These are phyloP conservation scores for Oryza australiensis DNA, from an alignment of 176 grass and related monocot species.

Conservation along the genomic window DNA sequence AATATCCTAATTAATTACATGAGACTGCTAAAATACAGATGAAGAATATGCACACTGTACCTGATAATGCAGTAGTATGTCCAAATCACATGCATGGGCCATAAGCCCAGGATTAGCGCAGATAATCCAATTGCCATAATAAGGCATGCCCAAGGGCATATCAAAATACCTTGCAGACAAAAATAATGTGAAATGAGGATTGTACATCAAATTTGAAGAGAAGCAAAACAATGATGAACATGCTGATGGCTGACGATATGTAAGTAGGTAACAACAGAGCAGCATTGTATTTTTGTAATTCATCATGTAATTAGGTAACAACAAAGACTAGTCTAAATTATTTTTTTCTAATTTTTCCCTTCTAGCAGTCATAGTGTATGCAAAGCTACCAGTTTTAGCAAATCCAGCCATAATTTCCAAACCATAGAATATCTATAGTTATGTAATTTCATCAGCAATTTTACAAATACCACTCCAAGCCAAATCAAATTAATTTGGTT, in stretches of 20 bases:
- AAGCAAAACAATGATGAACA: constrained; percentile 4
- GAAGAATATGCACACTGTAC: constrained; percentile 51
- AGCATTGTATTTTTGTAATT: background rate
- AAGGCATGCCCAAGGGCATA: constrained; percentile 80
- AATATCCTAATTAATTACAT: constrained; percentile 12
- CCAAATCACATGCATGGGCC: constrained; percentile 90
- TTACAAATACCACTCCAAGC: background rate
- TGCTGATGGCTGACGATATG: background rate
- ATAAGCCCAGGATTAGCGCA: constrained; percentile 86
- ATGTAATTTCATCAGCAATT: background rate
- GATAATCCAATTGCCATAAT: constrained; percentile 88
- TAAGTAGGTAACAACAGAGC: background rate
- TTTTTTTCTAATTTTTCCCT: too few species aligned
- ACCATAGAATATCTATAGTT: background rate
- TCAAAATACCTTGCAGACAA: constrained; percentile 61
- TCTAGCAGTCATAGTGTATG: background rate
- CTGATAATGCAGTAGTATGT: constrained; percentile 86
- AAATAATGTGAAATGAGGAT: constrained; percentile 12
- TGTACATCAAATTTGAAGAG: background rate
- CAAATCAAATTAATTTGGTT: background rate
- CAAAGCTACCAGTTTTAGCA: background rate
- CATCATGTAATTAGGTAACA: too few species aligned
- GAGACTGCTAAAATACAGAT: background rate
- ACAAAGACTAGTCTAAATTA: too few species aligned
- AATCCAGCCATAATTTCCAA: background rate